These are phyloP conservation scores for Pseudonitzschia multistriata DNA, from an alignment of 108 stramenopile genomes.

Conservation along the genomic window DNA sequence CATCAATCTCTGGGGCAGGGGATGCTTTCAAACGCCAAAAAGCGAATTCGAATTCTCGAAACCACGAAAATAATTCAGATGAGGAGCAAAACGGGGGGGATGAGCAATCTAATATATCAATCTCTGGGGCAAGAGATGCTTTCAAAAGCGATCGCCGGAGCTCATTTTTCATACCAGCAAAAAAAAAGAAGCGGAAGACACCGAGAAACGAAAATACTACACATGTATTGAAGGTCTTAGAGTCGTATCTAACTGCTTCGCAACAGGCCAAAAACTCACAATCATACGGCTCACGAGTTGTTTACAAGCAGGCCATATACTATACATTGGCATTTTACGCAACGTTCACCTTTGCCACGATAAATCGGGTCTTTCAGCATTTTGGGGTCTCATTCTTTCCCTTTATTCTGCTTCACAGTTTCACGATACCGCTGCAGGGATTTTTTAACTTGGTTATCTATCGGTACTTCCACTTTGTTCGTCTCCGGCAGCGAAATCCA, in stretches of 20 bases:
- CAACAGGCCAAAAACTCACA: constrained; percentile 8
- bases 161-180: not conserved
- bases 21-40: too few relatives aligned
- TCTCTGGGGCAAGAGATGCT: too few relatives aligned
- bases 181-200: not conserved
- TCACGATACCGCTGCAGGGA: constrained; percentile 19
- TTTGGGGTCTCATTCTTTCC: constrained; percentile 13
- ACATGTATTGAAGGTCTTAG: constrained; percentile 3
- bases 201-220: constrained; percentile 1
- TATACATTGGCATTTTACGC: constrained; percentile 24
- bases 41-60: too few relatives aligned
- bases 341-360: constrained; percentile 6
- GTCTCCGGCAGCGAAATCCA: constrained; percentile 21
- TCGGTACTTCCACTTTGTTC: constrained; percentile 17
- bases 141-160: too few relatives aligned
- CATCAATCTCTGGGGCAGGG: too few relatives aligned
- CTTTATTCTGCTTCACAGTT: constrained; percentile 10
- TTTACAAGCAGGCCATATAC: constrained; percentile 20
- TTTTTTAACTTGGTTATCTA: constrained; percentile 27
- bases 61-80: too few relatives aligned
- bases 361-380: constrained; percentile 13
- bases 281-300: not conserved
- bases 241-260: not conserved
- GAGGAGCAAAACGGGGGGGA: too few relatives aligned
- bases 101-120: too few relatives aligned